Percentiles rank a stretch among this genome's conserved stretches.
These are phyloP conservation scores for Microascus cirrosus DNA, from an alignment of 2,329 filamentous ascomycete genomes.

Conservation along the genomic window DNA sequence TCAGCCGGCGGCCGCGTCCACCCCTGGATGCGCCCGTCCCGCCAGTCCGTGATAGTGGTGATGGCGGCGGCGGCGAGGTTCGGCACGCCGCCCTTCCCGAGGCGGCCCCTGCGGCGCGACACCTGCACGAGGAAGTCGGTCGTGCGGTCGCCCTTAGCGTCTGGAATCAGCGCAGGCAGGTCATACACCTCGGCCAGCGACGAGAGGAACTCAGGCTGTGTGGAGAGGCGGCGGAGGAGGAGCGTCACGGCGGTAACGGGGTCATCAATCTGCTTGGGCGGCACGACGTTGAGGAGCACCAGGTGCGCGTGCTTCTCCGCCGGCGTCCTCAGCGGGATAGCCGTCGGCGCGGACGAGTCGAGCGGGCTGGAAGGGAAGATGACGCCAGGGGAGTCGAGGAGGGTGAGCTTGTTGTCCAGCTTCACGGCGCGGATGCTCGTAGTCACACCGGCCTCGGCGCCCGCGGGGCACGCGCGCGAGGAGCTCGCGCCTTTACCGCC, in stretches of 20 bases:
- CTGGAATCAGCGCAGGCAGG: slow-evolving; percentile 64
- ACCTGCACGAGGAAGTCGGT: slow-evolving; percentile 93
- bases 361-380: slow-evolving; percentile 66
- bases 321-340: slow-evolving; percentile 44
- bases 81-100: slow-evolving; percentile 82
- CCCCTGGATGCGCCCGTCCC: slow-evolving; percentile 87
- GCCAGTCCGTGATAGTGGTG: slow-evolving; percentile 92
- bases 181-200: slow-evolving; percentile 79
- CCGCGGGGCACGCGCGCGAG: slow-evolving; percentile 65
- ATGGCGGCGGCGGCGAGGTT: slow-evolving; percentile 83
- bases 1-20: slow-evolving; percentile 65
- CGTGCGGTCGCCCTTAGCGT: slow-evolving; percentile 61
- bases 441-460: slow-evolving; percentile 86
- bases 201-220: slow-evolving; percentile 60
- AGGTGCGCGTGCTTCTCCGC: slow-evolving; percentile 72
- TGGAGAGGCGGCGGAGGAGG: slow-evolving; percentile 69
- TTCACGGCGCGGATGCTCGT: slow-evolving; percentile 84
- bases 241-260: slow-evolving; percentile 78
- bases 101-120: slow-evolving; percentile 78
- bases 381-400: slow-evolving; percentile 89
- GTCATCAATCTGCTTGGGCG: slow-evolving; percentile 88
- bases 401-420: slow-evolving; percentile 85
- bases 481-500: slow-evolving; percentile 46
- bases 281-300: slow-evolving; percentile 80
- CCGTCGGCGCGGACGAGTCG: slow-evolving; percentile 20